A percentile compares a stretch with the other conserved stretches of the same genome.
Conservation (phyloP, 2,329 filamentous ascomycete species). For the Periconia sp. region DNA sequence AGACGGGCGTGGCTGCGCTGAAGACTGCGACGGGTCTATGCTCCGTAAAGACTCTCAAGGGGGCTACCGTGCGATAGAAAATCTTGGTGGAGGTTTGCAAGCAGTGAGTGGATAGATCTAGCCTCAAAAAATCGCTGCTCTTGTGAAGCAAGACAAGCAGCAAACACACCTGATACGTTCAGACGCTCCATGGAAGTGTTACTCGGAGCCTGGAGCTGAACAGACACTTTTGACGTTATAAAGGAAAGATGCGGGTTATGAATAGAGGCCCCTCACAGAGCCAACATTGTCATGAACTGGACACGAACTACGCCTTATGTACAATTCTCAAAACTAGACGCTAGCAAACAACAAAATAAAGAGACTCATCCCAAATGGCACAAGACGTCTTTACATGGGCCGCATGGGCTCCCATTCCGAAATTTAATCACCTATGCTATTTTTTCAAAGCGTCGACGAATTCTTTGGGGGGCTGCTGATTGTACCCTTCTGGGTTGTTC, state of each 20-base stretch:
- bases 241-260: neutral
- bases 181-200: no score
- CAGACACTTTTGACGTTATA: no score
- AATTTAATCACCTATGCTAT: slow-evolving; percentile 5
- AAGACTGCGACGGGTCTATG: slow-evolving; percentile 81
- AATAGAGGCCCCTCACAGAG: neutral
- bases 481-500: slow-evolving; percentile 95
- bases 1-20: slow-evolving; percentile 61
- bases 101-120: no score
- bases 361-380: no score
- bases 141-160: no score
- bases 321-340: no score
- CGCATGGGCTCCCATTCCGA: neutral
- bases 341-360: no score
- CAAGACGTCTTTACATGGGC: neutral
- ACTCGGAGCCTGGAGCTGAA: no score
- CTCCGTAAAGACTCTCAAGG: slow-evolving; percentile 78
- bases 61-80: slow-evolving; percentile 77
- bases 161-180: no score
- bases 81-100: neutral
- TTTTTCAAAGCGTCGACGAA: slow-evolving; percentile 62
- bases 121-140: no score
- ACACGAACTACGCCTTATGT: neutral
- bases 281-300: neutral
- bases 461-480: slow-evolving; percentile 83